These are phyloP conservation scores for Yarrowia sp. DNA, from an alignment of 805 yeast species.

Conservation along the genomic window DNA sequence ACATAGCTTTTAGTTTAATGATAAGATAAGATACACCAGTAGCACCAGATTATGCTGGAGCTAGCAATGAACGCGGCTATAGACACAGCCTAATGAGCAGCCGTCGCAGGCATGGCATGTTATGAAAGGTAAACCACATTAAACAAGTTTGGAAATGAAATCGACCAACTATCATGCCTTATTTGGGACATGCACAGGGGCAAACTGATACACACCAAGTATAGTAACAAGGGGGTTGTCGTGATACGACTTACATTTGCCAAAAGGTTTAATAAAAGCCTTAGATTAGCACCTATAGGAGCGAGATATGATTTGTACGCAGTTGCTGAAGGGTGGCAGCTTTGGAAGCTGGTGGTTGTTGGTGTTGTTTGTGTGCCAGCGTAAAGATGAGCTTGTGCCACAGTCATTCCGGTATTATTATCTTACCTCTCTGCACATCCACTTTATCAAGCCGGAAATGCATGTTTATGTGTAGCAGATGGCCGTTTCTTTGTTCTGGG, in stretches of 20 bases:
- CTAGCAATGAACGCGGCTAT: no score
- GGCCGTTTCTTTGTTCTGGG: neutral
- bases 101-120: neutral
- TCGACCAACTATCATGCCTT: neutral
- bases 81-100: neutral
- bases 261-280: neutral
- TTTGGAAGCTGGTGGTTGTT: neutral
- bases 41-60: neutral
- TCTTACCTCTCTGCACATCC: neutral
- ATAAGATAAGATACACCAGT: neutral
- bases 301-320: no score
- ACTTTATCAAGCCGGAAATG: neutral
- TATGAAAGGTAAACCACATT: neutral
- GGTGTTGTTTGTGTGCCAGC: neutral
- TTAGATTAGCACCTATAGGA: neutral
- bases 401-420: no score
- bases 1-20: neutral
- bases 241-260: neutral
- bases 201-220: neutral
- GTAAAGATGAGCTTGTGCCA: no score
- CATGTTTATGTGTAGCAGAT: neutral
- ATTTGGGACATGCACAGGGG: neutral
- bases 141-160: no score
- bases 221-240: neutral
- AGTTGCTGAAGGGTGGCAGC: no score